Evolutionary conservation across 129 eudicot genomes (phyloP).

Genomic region (Flaveria bidentis): DNA sequence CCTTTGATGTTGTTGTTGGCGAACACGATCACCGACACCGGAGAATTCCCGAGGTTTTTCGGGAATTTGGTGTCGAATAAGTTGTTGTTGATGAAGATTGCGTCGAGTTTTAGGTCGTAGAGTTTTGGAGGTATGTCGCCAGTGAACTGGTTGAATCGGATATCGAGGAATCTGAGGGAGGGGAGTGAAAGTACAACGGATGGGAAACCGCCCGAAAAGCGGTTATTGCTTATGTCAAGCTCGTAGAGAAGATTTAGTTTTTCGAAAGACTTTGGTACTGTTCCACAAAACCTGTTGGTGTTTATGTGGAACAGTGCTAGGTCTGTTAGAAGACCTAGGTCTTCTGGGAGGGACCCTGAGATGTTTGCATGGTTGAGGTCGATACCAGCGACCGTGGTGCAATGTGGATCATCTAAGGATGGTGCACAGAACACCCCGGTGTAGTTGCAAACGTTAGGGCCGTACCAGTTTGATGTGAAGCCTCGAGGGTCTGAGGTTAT

Average conservation of each 20-base stretch:
- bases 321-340: constrained; percentile 62
- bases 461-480: constrained; percentile 67
- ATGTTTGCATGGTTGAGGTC: constrained; percentile 71
- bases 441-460: constrained; percentile 63
- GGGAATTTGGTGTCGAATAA: constrained; percentile 47
- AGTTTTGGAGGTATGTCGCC: constrained; percentile 57
- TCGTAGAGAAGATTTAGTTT: constrained; percentile 55
- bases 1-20: constrained; percentile 71
- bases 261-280: constrained; percentile 47
- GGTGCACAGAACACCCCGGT: constrained; percentile 86
- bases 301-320: constrained; percentile 69
- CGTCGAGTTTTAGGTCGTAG: constrained; percentile 71
- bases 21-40: constrained; percentile 70
- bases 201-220: constrained; percentile 66
- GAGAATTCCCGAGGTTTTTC: constrained; percentile 56
- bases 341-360: constrained; percentile 58
- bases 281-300: constrained; percentile 58
- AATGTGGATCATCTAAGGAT: constrained; percentile 50
- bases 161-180: constrained; percentile 56
- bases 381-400: constrained; percentile 69
- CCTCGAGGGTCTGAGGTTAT: constrained; percentile 69
- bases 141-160: constrained; percentile 58
- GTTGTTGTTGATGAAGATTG: constrained; percentile 77
- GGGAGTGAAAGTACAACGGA: constrained; percentile 52
- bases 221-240: constrained; percentile 74